Evolutionary conservation across 768 basidiomycete species (phyloP), one percentile per base, ranked within the genome.

Genomic region (Sarcodon aspratus): DNA sequence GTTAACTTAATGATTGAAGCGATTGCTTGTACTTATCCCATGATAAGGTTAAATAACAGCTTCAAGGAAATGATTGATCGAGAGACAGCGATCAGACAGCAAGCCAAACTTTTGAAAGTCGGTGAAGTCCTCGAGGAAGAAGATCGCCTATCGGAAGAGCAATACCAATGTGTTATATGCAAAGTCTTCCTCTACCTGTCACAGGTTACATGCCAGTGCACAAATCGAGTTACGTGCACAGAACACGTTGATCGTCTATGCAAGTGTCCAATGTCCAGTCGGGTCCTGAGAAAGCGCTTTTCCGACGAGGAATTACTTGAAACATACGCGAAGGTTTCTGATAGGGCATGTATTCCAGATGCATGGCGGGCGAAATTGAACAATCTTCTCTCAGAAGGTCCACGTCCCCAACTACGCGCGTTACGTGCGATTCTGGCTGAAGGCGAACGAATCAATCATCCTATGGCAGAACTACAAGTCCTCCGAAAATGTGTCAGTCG

Each of bases 121-220:
- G 62, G 67, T 18, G 92, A 96, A 62, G 67, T 73, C 34, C 68
- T 90, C 27, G 83, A 89, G 55, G 78, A 82, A 54, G 75, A 80
- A 56, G 94, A 97, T 63, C 79, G 80, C 10, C 21, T 27, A 27
- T 73, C 83, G 0, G 96, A 97, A 62, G 94, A 97, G 47, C 91
- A 96, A 61, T 95, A 94, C 64, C 96, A 97, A 64, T 99, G 96
- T 73, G 68, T 73, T 45, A 67, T 85, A 54, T 98, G 96, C 84
- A 94, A 96, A 62, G 78, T 74, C 5, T 97, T 95, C 66, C 93
- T 87, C 66, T 98, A 96, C 63, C 79, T 99, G 37, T 93, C 96
- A 1, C 94, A 96, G 59, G 72, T 97, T 60, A 82, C 78, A 50
- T 93, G 91, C 62, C 68, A 69, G 33, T 93, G 91, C 72, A 82